These are phyloP conservation scores for Eimeria zaria DNA, from an alignment of 169 alveolate species.

Conservation along the genomic window DNA sequence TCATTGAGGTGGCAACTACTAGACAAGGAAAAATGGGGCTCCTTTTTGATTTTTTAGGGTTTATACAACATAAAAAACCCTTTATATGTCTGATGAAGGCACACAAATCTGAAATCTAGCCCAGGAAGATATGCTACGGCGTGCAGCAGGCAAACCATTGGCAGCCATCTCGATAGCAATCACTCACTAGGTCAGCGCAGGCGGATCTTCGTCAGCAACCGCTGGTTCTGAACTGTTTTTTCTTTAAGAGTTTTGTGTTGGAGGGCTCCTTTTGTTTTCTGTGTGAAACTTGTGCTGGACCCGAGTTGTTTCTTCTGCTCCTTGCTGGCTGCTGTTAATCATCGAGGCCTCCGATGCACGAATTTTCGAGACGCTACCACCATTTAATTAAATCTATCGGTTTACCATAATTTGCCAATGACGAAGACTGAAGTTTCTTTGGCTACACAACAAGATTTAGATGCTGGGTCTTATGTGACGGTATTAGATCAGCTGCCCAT, in stretches of 20 bases:
- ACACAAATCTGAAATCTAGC: too few species aligned
- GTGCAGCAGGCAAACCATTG: too few species aligned
- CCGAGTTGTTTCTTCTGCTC: not conserved
- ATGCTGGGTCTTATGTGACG: not conserved
- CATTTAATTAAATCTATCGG: not conserved
- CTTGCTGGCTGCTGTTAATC: not conserved
- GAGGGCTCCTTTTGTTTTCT: not conserved
- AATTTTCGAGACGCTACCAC: not conserved
- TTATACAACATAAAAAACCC: too few species aligned
- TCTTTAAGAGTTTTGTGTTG: not conserved
- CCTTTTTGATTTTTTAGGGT: too few species aligned
- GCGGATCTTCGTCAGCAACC: too few species aligned
- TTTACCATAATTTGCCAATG: not conserved
- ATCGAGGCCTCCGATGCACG: not conserved
- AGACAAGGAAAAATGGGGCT: too few species aligned
- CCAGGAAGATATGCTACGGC: too few species aligned
- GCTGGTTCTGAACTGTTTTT: too few species aligned
- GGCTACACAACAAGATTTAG: not conserved
- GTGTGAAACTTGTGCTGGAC: not conserved
- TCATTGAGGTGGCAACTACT: too few species aligned
- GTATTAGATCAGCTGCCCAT: not conserved
- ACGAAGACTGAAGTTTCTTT: not conserved
- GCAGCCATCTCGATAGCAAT: too few species aligned
- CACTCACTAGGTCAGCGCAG: too few species aligned
- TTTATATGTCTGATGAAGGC: too few species aligned